Conservation (phyloP, 495 filamentous ascomycete species). For the Penicillium arizonense region DNA sequence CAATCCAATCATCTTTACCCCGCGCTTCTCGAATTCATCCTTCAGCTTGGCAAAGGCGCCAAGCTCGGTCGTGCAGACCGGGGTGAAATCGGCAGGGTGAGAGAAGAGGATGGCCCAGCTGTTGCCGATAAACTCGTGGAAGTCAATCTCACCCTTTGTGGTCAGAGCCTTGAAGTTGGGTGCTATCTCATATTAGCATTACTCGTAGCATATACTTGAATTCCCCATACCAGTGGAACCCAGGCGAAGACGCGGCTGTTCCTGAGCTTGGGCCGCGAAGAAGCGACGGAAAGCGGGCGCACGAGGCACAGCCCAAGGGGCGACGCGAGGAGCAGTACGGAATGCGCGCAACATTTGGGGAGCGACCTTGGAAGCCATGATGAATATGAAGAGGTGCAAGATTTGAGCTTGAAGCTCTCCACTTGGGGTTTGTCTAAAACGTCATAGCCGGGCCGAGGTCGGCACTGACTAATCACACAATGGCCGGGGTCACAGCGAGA, state of each 20-base stretch:
- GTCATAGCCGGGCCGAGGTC: background rate
- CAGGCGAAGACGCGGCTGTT: conserved; percentile 62
- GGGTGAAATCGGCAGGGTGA: conserved; percentile 69
- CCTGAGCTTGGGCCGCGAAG: conserved; percentile 27
- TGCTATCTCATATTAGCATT: conserved; percentile 25
- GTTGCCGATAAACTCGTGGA: conserved; percentile 57
- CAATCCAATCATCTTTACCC: conserved; percentile 67
- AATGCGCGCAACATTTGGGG: conserved; percentile 31
- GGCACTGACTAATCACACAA: no score
- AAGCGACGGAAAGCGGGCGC: conserved; percentile 33
- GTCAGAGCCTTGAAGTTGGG: conserved; percentile 67
- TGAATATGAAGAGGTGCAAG: background rate
- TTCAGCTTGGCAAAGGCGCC: conserved; percentile 65
- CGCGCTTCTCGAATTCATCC: conserved; percentile 58
- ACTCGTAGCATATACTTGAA: background rate
- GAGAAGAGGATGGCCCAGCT: conserved; percentile 68
- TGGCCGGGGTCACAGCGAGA: no score
- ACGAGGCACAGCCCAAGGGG: conserved; percentile 24
- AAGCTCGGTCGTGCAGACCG: conserved; percentile 69
- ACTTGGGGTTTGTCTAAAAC: background rate
- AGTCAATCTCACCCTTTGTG: conserved; percentile 65
- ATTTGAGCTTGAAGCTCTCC: background rate
- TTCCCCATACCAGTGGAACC: conserved; percentile 45
- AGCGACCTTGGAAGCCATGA: conserved; percentile 14
- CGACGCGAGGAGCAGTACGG: conserved; percentile 22